Base-by-base conservation (phyloP, 129 eudicot species). In the Centaurea solstitialis region DNA sequence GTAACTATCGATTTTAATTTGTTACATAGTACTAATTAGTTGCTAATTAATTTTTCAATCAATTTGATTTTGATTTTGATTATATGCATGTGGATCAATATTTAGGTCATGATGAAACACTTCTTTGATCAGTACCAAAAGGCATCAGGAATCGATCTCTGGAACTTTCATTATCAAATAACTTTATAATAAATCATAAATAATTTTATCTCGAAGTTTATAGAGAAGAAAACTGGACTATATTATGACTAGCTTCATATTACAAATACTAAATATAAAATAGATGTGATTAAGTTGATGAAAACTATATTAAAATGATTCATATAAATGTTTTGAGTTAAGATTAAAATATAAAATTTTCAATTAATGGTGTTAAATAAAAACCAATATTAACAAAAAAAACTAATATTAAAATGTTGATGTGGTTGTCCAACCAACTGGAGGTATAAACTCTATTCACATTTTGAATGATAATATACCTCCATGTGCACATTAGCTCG, bases 1-100 rank as follows among this genome's bases (percentile, higher is more conserved):
- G 90, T 89, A 81, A 8, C 74, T 39, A 53, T 53, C 7, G 21
- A 53, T 53, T 17, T 6, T 4, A 3, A 15, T 53, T 50, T 53
- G 30, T 26, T 53, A 17, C 21, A 21, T 53, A 53, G 1, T 4
- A 50, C 62, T 50, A 50, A 50, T 50, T 15, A 4, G 21, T 53
- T 53, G 8, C 64, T 53, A 15, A 53, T 53, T 53, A 26, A 26
- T 26, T 26, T 53, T 53, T 17, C 20, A 53, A 53, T 53, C 21
- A 21, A 4, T 15, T 26, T 26, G 30, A 26, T 26, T 53, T 53
- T 26, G 30, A 53, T 53, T 53, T 53, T 6, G 64, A 53, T 53
- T 53, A 20, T 13, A 23, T 9, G 45, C 5, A 7, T 69, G 45
- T 69, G 74, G 47, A 69, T 69, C 45, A 69, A 69, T 69, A 21